Percentiles rank a stretch among this genome's conserved stretches.
phyloP scores from a whole-genome alignment of 306 rosid species.

The Vigna unguiculata region DNA sequence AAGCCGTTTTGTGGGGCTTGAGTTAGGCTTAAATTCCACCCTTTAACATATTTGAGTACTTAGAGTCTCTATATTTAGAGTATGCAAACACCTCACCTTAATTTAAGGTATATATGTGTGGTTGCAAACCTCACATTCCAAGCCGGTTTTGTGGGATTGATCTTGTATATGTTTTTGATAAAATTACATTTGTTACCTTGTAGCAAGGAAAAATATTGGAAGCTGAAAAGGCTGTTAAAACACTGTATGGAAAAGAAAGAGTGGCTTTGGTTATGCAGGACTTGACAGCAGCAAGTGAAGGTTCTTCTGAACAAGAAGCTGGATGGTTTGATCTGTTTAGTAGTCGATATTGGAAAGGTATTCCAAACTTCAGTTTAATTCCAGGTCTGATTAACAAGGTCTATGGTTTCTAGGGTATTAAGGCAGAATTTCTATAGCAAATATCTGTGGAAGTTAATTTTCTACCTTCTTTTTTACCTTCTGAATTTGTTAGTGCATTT shows the following conservation, averaged over 20 bases:
- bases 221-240: conserved; percentile 76
- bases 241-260: conserved; percentile 81
- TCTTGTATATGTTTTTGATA: conserved; percentile 2
- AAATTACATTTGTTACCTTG: conserved; percentile 24
- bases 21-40: too few species aligned
- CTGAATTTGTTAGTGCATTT: not conserved
- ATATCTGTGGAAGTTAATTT: conserved; percentile 32
- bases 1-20: too few species aligned
- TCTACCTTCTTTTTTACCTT: not conserved
- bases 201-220: conserved; percentile 84
- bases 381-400: not conserved
- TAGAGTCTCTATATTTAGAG: too few species aligned
- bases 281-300: conserved; percentile 61
- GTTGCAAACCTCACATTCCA: too few species aligned
- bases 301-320: conserved; percentile 87
- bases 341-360: conserved; percentile 86
- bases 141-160: too few species aligned
- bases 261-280: conserved; percentile 70
- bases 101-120: too few species aligned
- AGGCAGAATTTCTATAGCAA: not conserved
- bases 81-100: too few species aligned
- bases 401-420: not conserved
- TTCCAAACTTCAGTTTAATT: not conserved
- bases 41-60: too few species aligned
- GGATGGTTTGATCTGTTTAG: conserved; percentile 92